These are phyloP conservation scores for Vigna angularis DNA, from an alignment of 306 rosid species.

Conservation along the genomic window DNA sequence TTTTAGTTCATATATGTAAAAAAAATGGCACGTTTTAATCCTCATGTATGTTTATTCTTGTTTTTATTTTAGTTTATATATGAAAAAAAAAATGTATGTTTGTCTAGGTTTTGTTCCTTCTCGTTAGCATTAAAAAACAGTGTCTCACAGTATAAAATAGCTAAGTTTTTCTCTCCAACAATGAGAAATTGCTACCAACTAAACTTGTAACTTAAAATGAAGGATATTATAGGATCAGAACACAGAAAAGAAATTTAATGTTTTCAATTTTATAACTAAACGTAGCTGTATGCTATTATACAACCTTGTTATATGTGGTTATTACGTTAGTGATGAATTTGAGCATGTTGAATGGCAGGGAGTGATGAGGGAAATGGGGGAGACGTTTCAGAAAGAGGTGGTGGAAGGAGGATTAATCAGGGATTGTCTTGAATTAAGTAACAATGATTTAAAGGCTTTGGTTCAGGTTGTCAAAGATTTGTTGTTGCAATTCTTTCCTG, in stretches of 20 bases:
- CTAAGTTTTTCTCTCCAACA: neutral
- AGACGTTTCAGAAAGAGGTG: slow-evolving; percentile 68
- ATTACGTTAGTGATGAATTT: neutral
- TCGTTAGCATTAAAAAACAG: neutral
- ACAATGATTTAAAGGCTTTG: slow-evolving; percentile 68
- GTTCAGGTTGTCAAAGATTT: slow-evolving; percentile 66
- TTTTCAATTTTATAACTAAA: neutral
- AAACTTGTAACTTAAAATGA: neutral
- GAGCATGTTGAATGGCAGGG: slow-evolving; percentile 53
- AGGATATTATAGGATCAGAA: neutral
- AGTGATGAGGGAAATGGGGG: slow-evolving; percentile 60
- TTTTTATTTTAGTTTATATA: no score
- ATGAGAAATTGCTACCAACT: neutral
- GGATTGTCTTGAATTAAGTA: slow-evolving; percentile 81
- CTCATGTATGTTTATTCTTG: no score
- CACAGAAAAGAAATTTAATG: no score
- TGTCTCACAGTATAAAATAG: neutral
- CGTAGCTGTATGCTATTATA: neutral
- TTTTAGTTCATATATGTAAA: no score
- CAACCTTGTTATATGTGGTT: neutral
- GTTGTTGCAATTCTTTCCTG: slow-evolving; percentile 50
- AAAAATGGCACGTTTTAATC: no score
- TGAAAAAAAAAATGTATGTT: no score
- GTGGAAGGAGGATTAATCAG: slow-evolving; percentile 74
- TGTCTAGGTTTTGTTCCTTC: neutral